Conservation (phyloP, 1,139 yeast species). For the Taiozyma sp. region DNA sequence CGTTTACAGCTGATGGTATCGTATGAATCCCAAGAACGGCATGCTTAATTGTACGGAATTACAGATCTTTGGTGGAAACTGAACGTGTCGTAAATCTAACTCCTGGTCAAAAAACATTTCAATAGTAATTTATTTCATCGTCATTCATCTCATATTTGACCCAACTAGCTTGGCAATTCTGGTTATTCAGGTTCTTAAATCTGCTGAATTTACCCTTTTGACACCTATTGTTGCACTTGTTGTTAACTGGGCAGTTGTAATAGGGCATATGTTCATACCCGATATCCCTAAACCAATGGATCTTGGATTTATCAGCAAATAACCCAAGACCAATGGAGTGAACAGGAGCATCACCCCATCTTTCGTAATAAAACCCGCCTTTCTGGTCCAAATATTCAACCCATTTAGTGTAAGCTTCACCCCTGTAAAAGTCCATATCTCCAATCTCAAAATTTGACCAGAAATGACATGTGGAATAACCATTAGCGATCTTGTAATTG, state of each 20-base stretch:
- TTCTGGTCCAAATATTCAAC: conserved; percentile 55
- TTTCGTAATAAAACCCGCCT: conserved; percentile 80
- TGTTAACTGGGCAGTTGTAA: conserved; percentile 57
- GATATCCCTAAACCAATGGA: conserved; percentile 88
- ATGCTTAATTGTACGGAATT: too few species aligned
- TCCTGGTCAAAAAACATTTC: background rate
- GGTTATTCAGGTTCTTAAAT: conserved; percentile 43
- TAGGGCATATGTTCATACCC: conserved; percentile 77
- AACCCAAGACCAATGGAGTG: conserved; percentile 71
- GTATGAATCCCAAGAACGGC: too few species aligned
- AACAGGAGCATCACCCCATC: conserved; percentile 95
- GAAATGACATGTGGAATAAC: conserved; percentile 82
- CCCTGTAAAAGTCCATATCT: conserved; percentile 71
- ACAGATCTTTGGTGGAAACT: too few species aligned
- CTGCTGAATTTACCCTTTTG: conserved; percentile 40
- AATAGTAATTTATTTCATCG: conserved; percentile 12
- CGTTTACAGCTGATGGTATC: too few species aligned
- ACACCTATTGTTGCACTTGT: conserved; percentile 36
- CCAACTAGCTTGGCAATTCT: conserved; percentile 76
- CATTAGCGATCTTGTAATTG: conserved; percentile 46
- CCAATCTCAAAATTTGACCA: conserved; percentile 88
- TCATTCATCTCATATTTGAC: conserved; percentile 51
- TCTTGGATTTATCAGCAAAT: conserved; percentile 60
- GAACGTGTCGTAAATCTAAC: too few species aligned
- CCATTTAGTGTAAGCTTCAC: conserved; percentile 61